phyloP scores from a whole-genome alignment of 257 asterid genomes.

The Solanum peruvianum region DNA sequence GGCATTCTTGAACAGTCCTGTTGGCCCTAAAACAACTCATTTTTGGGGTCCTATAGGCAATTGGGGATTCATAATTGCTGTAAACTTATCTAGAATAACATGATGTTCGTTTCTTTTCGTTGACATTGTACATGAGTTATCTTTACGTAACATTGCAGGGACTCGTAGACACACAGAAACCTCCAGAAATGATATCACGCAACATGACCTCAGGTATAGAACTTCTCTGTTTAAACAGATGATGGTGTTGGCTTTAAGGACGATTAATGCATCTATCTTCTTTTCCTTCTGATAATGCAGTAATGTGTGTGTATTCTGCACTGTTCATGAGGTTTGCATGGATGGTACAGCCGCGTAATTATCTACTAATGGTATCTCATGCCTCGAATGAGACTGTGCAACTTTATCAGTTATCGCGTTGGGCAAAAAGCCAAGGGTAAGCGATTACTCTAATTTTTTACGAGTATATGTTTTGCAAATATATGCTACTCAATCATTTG shows the following conservation, averaged over 20 bases:
- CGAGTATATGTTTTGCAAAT: neutral
- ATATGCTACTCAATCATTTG: neutral
- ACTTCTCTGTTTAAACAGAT: neutral
- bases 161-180: constrained; percentile 79
- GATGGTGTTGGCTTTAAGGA: no score
- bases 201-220: constrained; percentile 78
- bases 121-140: neutral
- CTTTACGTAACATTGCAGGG: constrained; percentile 33
- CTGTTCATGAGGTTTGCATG: neutral
- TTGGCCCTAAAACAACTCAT: constrained; percentile 37
- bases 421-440: neutral
- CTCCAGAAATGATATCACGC: constrained; percentile 93
- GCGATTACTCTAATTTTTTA: neutral
- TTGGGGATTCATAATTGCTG: constrained; percentile 64
- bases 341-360: neutral
- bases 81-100: constrained; percentile 9
- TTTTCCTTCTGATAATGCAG: neutral
- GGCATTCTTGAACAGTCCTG: constrained; percentile 52
- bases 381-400: neutral
- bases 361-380: neutral
- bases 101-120: neutral
- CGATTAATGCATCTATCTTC: neutral
- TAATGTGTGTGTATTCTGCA: neutral
- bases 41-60: constrained; percentile 41
- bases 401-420: neutral